Evolutionary conservation across 345 rosid genomes (phyloP).

Genomic region (Psidium friedrichsthalianum): DNA sequence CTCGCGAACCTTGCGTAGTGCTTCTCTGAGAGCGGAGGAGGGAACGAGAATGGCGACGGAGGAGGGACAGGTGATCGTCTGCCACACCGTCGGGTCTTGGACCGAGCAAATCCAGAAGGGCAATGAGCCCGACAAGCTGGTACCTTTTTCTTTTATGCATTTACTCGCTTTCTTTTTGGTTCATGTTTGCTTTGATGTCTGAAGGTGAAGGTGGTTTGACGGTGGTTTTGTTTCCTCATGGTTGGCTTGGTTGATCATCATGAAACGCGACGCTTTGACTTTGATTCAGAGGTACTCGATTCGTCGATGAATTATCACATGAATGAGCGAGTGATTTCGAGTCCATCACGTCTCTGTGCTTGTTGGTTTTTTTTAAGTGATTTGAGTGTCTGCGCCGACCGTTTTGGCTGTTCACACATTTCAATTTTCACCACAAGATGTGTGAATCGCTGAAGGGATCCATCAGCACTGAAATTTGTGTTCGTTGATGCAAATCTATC

Average conservation of each 20-base stretch:
- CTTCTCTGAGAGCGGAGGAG: background rate
- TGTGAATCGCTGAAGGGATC: background rate
- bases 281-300: background rate
- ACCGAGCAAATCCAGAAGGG: constrained; percentile 3
- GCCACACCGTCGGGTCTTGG: constrained; percentile 3
- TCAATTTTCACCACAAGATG: background rate
- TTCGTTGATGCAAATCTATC: background rate
- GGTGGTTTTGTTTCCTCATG: background rate
- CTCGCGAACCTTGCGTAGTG: background rate
- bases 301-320: background rate
- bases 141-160: background rate
- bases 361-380: background rate
- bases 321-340: background rate
- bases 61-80: background rate
- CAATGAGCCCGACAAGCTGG: background rate
- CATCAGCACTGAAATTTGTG: background rate
- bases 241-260: background rate
- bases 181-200: background rate
- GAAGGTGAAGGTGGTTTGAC: background rate
- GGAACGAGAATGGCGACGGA: background rate
- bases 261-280: background rate
- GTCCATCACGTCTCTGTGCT: background rate
- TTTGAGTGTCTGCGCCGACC: background rate
- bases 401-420: background rate
- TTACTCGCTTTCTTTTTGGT: background rate